Percentiles rank a stretch among this genome's conserved stretches.
phyloP scores from a whole-genome alignment of 768 basidiomycete genomes.

The Macrolepiota dolichaula region DNA sequence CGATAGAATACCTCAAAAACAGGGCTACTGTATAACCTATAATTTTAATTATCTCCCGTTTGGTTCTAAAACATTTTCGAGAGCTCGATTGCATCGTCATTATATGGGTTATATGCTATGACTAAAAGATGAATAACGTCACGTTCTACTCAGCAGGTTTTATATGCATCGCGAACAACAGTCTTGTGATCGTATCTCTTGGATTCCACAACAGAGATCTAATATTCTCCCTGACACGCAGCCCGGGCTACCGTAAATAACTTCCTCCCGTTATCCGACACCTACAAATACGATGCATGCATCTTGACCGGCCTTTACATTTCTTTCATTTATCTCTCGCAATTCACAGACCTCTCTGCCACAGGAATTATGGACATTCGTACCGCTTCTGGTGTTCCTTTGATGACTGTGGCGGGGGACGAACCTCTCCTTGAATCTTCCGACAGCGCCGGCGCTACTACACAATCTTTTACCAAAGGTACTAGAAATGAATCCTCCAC shows the following conservation, averaged over 20 bases:
- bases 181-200: background rate
- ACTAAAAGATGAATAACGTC: background rate
- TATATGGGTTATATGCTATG: background rate
- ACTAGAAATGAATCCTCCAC: background rate
- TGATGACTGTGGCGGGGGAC: background rate
- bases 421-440: background rate
- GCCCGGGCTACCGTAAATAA: background rate
- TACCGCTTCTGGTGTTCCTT: background rate
- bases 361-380: background rate
- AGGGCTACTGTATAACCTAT: background rate
- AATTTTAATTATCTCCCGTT: background rate
- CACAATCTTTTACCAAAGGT: background rate
- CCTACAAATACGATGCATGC: background rate
- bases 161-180: background rate
- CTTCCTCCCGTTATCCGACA: background rate
- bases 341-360: background rate
- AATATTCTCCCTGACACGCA: background rate
- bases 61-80: background rate
- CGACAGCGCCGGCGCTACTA: background rate
- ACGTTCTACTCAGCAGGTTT: background rate
- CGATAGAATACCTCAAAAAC: constrained; percentile 20
- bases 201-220: background rate
- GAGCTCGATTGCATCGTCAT: background rate
- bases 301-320: background rate
- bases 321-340: background rate